These are phyloP conservation scores for Exserohilum rostratum DNA, from an alignment of 2,329 filamentous ascomycete genomes.

Conservation along the genomic window DNA sequence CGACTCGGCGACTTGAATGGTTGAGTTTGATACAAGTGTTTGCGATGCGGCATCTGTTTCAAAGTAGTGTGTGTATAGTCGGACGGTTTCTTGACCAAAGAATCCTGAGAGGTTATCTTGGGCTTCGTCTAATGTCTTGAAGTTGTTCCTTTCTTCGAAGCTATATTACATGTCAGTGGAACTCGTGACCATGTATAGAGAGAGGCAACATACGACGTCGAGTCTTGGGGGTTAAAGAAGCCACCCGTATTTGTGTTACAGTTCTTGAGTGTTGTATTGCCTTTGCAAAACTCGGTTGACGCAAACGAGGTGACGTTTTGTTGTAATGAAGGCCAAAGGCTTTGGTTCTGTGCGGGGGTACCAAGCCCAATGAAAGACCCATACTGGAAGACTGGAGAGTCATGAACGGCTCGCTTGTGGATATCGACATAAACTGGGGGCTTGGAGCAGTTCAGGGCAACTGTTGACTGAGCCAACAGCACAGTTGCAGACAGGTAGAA, in stretches of 20 bases:
- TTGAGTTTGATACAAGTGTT: slow-evolving; percentile 44
- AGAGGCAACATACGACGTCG: slow-evolving; percentile 36
- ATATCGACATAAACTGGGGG: slow-evolving; percentile 54
- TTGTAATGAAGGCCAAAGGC: slow-evolving; percentile 51
- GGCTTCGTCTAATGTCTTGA: slow-evolving; percentile 36
- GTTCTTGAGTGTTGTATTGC: slow-evolving; percentile 41
- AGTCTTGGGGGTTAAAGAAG: slow-evolving; percentile 39
- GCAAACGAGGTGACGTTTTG: slow-evolving; percentile 53
- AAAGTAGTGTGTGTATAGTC: slow-evolving; percentile 51
- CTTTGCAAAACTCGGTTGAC: slow-evolving; percentile 44
- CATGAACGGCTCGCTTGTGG: slow-evolving; percentile 52
- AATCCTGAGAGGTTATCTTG: slow-evolving; percentile 29
- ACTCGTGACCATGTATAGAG: not conserved
- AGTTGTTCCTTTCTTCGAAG: slow-evolving; percentile 29
- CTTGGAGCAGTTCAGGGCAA: slow-evolving; percentile 49
- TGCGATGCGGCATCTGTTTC: slow-evolving; percentile 47
- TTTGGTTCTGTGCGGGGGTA: slow-evolving; percentile 52
- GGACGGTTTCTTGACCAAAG: slow-evolving; percentile 45
- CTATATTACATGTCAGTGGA: slow-evolving; percentile 26
- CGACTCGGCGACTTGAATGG: slow-evolving; percentile 42
- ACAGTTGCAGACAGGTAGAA: slow-evolving; percentile 39
- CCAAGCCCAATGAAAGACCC: slow-evolving; percentile 54
- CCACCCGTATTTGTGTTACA: slow-evolving; percentile 45
- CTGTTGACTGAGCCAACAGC: slow-evolving; percentile 45
- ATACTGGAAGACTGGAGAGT: slow-evolving; percentile 50